phyloP scores from a whole-genome alignment of 177 flowering plant genomes.

The Vitis hybrid region DNA sequence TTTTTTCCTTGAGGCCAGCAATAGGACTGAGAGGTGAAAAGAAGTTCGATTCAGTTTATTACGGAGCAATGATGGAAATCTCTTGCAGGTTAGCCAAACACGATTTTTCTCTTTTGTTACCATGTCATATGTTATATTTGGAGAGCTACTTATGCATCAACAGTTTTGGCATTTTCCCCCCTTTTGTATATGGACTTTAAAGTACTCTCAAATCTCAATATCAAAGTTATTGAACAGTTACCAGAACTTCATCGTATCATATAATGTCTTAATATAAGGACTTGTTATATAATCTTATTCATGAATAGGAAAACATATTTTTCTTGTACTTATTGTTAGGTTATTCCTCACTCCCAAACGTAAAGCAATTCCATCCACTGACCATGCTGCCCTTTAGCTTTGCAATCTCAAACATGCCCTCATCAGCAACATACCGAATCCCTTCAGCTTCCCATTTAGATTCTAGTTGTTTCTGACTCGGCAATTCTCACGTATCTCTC shows the following conservation, averaged over 20 bases:
- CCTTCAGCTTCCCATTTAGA: conserved; percentile 17
- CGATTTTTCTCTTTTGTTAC: conserved; percentile 1
- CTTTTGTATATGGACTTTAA: not conserved
- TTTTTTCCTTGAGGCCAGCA: conserved; percentile 3
- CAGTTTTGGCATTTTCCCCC: conserved; percentile 11
- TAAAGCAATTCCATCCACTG: not conserved
- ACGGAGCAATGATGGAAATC: conserved; percentile 1
- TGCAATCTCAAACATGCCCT: not conserved
- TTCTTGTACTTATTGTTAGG: not conserved
- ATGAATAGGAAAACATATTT: not conserved
- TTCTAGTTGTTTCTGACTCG: conserved; percentile 34
- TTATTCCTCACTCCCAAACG: not conserved
- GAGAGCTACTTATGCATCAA: conserved; percentile 5
- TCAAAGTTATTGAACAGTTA: too few relatives aligned
- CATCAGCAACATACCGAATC: not conserved
- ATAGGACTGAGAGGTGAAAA: not conserved
- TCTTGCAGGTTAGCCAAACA: conserved; percentile 15
- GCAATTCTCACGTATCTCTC: conserved; percentile 68
- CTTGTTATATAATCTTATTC: conserved; percentile 6
- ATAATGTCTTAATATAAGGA: not conserved
- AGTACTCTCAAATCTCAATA: not conserved
- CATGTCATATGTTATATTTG: not conserved
- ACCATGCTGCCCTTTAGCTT: not conserved
- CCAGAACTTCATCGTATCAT: too few relatives aligned
- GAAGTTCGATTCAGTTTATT: conserved; percentile 1